phyloP scores from a whole-genome alignment of 306 rosid species.

The Glycine soja region DNA sequence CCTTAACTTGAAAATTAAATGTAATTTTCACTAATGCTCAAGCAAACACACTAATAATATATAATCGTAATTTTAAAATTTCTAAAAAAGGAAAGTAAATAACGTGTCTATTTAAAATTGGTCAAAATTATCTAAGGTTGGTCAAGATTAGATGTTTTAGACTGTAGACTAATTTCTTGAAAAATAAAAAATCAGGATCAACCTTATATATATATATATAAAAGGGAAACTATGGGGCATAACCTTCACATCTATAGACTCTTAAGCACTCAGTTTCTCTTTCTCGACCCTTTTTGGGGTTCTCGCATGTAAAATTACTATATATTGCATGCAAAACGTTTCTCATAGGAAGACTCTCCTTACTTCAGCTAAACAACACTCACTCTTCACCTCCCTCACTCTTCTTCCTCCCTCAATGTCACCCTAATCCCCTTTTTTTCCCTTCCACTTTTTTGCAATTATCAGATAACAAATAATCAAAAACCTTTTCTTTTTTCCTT shows the following conservation, averaged over 20 bases:
- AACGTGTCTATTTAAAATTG: too few species aligned
- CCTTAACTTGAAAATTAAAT: too few species aligned
- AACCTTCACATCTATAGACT: neutral
- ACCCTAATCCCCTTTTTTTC: neutral
- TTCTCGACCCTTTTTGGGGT: slow-evolving; percentile 28
- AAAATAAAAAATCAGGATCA: too few species aligned
- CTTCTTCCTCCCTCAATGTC: neutral
- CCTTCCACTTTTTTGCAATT: neutral
- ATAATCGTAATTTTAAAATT: too few species aligned
- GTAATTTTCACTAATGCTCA: too few species aligned
- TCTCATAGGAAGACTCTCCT: slow-evolving; percentile 26
- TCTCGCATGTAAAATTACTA: slow-evolving; percentile 51
- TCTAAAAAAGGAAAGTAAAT: too few species aligned
- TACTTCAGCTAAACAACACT: neutral
- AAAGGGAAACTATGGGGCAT: neutral
- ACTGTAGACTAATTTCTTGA: too few species aligned
- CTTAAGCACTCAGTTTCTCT: neutral
- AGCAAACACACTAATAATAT: too few species aligned
- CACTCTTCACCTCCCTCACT: neutral
- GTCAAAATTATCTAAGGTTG: too few species aligned
- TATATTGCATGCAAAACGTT: slow-evolving; percentile 69
- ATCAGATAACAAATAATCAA: neutral
- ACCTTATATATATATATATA: too few species aligned
- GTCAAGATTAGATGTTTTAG: too few species aligned
- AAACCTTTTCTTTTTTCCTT: neutral